Conservation (phyloP, 2,329 filamentous ascomycete genomes). For the Cladosporium oxysporum region DNA sequence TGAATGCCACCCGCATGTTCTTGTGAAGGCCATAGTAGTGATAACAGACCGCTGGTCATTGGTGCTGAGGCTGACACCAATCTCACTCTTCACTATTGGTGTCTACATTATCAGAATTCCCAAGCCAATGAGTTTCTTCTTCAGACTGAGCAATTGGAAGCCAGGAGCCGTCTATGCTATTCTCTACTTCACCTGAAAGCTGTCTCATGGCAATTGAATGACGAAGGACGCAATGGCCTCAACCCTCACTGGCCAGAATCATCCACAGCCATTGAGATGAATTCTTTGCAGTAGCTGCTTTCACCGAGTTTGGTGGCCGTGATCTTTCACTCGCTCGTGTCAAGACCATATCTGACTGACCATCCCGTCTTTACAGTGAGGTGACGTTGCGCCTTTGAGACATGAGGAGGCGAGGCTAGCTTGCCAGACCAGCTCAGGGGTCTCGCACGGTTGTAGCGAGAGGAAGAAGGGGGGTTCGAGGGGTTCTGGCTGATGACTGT, state of each 20-base stretch:
- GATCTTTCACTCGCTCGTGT: background rate
- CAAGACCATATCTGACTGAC: background rate
- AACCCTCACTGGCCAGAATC: background rate
- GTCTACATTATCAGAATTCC: background rate
- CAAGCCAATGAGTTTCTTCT: background rate
- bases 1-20: background rate
- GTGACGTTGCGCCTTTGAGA: slow-evolving; percentile 1
- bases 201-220: background rate
- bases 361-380: background rate
- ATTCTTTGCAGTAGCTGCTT: background rate
- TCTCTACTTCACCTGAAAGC: background rate
- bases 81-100: background rate
- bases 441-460: background rate
- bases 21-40: background rate
- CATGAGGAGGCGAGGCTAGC: slow-evolving; percentile 1
- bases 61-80: background rate
- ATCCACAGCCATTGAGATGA: background rate
- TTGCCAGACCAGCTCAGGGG: slow-evolving; percentile 1
- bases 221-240: background rate
- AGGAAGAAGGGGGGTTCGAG: background rate
- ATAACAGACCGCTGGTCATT: background rate
- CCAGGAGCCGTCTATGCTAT: background rate
- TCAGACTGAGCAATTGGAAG: background rate
- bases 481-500: background rate
- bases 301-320: background rate